These are phyloP conservation scores for Trichosporon coremiiforme DNA, from an alignment of 1,284 basidiomycete genomes.

Conservation along the genomic window DNA sequence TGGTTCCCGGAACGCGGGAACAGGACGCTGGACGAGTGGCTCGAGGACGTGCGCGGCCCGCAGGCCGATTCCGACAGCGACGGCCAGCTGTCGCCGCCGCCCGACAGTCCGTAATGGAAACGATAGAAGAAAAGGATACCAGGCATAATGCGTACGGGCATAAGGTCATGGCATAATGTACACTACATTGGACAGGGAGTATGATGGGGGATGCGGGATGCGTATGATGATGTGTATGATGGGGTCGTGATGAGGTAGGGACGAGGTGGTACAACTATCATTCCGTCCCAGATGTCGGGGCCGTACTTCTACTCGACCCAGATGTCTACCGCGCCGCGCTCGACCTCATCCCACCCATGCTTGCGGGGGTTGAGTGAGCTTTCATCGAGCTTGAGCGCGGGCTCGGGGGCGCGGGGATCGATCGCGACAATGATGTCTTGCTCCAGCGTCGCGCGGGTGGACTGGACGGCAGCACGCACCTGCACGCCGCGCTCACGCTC, in stretches of 20 bases:
- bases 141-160: too few relatives aligned
- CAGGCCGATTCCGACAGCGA: background rate
- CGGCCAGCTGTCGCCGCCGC: background rate
- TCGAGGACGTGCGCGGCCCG: conserved; percentile 19
- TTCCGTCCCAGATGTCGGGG: background rate
- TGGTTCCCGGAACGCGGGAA: conserved; percentile 63
- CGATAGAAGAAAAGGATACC: background rate
- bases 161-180: background rate
- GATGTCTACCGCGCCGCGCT: conserved; percentile 21
- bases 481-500: background rate
- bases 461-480: conserved; percentile 3
- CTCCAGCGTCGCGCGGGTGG: background rate
- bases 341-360: conserved; percentile 18
- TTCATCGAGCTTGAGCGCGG: background rate
- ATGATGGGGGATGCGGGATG: background rate
- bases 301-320: conserved; percentile 14
- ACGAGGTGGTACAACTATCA: background rate
- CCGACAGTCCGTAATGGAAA: background rate
- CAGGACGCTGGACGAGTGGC: conserved; percentile 29
- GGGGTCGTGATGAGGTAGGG: background rate
- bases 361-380: conserved; percentile 3
- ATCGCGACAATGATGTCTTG: background rate
- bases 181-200: background rate
- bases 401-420: background rate
- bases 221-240: background rate